A percentile compares a stretch with the other conserved stretches of the same genome.
Conservation (phyloP, 129 eudicot genomes). For the Dittrichia graveolens region DNA sequence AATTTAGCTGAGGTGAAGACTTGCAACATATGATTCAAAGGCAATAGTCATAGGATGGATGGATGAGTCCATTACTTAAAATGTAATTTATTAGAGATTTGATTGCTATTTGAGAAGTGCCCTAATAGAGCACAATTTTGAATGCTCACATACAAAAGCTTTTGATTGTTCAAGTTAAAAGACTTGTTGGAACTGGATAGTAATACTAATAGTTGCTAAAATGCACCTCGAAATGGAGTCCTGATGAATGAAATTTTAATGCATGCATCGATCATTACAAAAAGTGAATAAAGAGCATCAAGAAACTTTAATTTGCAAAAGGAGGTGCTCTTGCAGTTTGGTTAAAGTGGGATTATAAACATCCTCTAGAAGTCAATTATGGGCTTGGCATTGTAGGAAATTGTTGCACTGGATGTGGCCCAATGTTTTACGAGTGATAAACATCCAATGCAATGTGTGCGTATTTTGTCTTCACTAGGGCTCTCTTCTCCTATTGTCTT, state of each 20-base stretch:
- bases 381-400: slow-evolving; percentile 7
- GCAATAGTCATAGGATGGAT: not conserved
- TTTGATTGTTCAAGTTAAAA: slow-evolving; percentile 5
- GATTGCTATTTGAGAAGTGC: not conserved
- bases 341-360: not conserved
- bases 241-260: slow-evolving; percentile 2
- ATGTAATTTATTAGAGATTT: not conserved
- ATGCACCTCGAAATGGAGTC: not conserved
- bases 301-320: slow-evolving; percentile 1
- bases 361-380: slow-evolving; percentile 10
- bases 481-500: slow-evolving; percentile 23
- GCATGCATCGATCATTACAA: slow-evolving; percentile 6
- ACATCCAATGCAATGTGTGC: slow-evolving; percentile 9
- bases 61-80: not conserved
- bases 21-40: not conserved
- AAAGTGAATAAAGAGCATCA: not conserved
- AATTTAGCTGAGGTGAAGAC: not conserved
- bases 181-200: not conserved
- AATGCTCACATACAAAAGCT: not conserved
- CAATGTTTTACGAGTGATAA: not conserved
- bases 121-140: not conserved
- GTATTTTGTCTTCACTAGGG: slow-evolving; percentile 18
- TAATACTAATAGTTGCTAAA: not conserved
- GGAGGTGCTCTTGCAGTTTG: not conserved
- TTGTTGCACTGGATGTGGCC: not conserved